Evolutionary conservation across 768 basidiomycete genomes (phyloP), one percentile per base, ranked within the genome.

Genomic region (Kondoa malvinella): DNA sequence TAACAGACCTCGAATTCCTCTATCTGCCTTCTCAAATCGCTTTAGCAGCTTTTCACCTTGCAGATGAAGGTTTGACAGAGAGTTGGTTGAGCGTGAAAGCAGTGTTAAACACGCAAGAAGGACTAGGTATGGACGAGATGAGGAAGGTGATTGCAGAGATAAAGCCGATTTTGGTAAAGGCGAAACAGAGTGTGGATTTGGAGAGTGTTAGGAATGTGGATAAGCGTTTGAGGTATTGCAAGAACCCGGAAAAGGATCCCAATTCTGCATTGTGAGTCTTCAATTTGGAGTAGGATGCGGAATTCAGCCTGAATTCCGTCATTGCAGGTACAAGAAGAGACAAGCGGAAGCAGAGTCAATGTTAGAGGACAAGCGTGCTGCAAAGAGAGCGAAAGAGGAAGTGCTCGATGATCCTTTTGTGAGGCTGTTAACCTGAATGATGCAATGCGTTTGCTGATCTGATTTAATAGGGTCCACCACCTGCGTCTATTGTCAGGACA

Each of bases 21-120:
- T 95, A 88, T 76, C 81, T 89, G 3, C 94, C 95, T 1, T 87
- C 92, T 2, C 95, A 97, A 78, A 91, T 97, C 73, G 89, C 90
- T 1, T 80, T 94, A 17, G 87, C 90, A 0, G 83, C 85, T 31
- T 80, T 92, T 68, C 84, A 84, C 3, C 80, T 88, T 17, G 84
- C 83, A 3, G 79, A 84, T 21, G 83, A 86, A 0, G 76, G 81
- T 0, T 77, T 89, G 21, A 83, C 84, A 1, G 75, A 79, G 30
- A 78, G 81, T 68, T 94, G 89, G 88, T 78, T 75, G 14, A 40
- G 15, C 2, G 32, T 29, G 2, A 75, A 73, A 32, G 65, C 56
- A 34, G 17, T 56, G n/a, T 34, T 40, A n/a, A 50, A 30, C n/a
- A n/a, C 25, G 27, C 3, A 30, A 32, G 50, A 25, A n/a, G 63